These are phyloP conservation scores for Coniophora puteana DNA, from an alignment of 1,284 basidiomycete genomes.

Conservation along the genomic window DNA sequence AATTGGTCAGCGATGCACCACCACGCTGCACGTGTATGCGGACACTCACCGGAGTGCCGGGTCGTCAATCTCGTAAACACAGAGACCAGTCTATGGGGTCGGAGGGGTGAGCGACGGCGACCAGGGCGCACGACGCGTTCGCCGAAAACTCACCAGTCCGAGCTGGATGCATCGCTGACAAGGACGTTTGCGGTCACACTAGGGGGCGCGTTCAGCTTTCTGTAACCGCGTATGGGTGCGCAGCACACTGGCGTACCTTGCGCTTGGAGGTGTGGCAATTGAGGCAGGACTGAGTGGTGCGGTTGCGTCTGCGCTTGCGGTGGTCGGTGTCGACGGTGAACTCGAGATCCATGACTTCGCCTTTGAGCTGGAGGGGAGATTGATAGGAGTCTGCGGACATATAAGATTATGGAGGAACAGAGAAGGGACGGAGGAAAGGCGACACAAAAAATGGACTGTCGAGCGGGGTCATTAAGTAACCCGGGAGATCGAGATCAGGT, in stretches of 20 bases:
- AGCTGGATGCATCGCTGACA: conserved; percentile 85
- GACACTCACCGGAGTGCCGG: conserved; percentile 66
- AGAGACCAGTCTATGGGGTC: conserved; percentile 70
- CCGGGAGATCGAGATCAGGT: conserved; percentile 31
- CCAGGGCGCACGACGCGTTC: not conserved
- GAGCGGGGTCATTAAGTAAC: conserved; percentile 31
- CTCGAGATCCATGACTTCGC: conserved; percentile 65
- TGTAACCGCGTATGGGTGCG: conserved; percentile 2
- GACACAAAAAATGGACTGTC: conserved; percentile 9
- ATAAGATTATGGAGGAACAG: conserved; percentile 8
- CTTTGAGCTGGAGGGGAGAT: conserved; percentile 49
- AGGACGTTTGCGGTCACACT: conserved; percentile 83
- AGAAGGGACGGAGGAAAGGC: conserved; percentile 21
- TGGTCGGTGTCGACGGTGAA: conserved; percentile 66
- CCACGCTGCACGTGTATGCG: conserved; percentile 5
- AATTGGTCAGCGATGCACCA: conserved; percentile 10
- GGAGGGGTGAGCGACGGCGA: conserved; percentile 12
- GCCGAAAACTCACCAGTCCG: conserved; percentile 63
- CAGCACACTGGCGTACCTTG: conserved; percentile 52
- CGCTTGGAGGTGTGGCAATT: conserved; percentile 92
- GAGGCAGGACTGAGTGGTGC: conserved; percentile 84
- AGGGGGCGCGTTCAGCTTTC: conserved; percentile 8
- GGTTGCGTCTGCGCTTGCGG: conserved; percentile 74
- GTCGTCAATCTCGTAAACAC: conserved; percentile 91
- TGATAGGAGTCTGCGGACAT: conserved; percentile 33